Conservation (phyloP, 1,139 yeast species). For the Yamadazyma conglobata region DNA sequence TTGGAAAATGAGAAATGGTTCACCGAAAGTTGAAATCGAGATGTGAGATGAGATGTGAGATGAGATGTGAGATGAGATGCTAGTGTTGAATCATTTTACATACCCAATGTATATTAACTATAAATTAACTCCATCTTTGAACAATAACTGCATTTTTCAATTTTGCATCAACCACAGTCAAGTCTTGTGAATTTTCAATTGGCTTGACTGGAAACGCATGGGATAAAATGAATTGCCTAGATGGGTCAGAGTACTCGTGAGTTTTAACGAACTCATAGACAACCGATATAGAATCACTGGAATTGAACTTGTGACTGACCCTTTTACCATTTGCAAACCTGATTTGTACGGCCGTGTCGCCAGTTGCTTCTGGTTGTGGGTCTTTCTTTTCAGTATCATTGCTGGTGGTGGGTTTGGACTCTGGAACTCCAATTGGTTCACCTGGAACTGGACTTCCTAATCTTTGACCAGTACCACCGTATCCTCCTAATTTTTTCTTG, state of each 20-base stretch:
- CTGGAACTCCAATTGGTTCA: conserved; percentile 33
- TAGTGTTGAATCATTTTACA: no score
- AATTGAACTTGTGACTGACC: conserved; percentile 59
- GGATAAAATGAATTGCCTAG: conserved; percentile 62
- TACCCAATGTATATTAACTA: no score
- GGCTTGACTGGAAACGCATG: conserved; percentile 83
- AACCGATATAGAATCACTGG: conserved; percentile 61
- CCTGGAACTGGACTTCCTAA: conserved; percentile 90
- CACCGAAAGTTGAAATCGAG: no score
- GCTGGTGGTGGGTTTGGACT: conserved; percentile 9
- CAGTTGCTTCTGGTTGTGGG: conserved; percentile 23
- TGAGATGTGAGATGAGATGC: no score
- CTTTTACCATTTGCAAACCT: conserved; percentile 82
- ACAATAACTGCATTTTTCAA: conserved; percentile 83
- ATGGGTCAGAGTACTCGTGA: conserved; percentile 38
- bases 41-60: no score
- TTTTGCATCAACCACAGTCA: conserved; percentile 70
- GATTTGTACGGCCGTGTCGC: conserved; percentile 78
- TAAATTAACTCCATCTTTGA: conserved; percentile 60
- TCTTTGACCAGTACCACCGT: conserved; percentile 80
- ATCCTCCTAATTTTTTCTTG: conserved; percentile 65
- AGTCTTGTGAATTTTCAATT: conserved; percentile 49
- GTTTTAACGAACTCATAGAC: conserved; percentile 66
- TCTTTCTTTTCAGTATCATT: conserved; percentile 2
- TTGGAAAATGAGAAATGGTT: no score